Evolutionary conservation across 1,284 basidiomycete genomes (phyloP).

Genomic region (Malassezia restricta): DNA sequence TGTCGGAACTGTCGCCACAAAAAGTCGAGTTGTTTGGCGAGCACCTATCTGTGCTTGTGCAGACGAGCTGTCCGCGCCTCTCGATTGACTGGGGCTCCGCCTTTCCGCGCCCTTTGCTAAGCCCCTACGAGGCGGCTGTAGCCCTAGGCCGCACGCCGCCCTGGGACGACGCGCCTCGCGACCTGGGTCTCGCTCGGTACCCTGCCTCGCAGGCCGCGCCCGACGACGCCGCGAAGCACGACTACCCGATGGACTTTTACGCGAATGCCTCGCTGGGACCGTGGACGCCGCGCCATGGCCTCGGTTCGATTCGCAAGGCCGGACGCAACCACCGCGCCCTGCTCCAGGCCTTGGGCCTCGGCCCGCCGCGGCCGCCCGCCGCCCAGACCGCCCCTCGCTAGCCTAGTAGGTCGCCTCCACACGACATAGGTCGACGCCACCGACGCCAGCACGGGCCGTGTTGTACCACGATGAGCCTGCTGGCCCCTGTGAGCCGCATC

Average conservation of each 20-base stretch:
- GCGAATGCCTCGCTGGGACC: conserved; percentile 56
- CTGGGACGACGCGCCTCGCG: conserved; percentile 49
- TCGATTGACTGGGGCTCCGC: conserved; percentile 86
- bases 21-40: conserved; percentile 71
- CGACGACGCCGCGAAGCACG: conserved; percentile 22
- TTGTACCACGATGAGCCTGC: no score
- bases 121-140: conserved; percentile 85
- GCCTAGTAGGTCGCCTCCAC: background rate
- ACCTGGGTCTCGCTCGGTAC: conserved; percentile 46
- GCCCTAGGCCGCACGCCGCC: conserved; percentile 62
- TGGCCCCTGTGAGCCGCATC: no score
- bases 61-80: conserved; percentile 86
- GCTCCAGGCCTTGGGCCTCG: conserved; percentile 19
- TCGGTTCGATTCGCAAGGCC: conserved; percentile 27
- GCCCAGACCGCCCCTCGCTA: background rate
- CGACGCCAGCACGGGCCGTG: no score
- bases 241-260: conserved; percentile 96
- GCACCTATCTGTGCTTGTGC: conserved; percentile 73
- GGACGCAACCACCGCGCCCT: conserved; percentile 29
- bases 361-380: background rate
- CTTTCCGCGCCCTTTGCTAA: conserved; percentile 75
- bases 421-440: background rate
- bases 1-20: conserved; percentile 88
- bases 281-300: conserved; percentile 48
- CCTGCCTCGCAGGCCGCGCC: conserved; percentile 8